These are phyloP conservation scores for Diaporthe ampelina DNA, from an alignment of 2,329 filamentous ascomycete genomes.

Conservation along the genomic window DNA sequence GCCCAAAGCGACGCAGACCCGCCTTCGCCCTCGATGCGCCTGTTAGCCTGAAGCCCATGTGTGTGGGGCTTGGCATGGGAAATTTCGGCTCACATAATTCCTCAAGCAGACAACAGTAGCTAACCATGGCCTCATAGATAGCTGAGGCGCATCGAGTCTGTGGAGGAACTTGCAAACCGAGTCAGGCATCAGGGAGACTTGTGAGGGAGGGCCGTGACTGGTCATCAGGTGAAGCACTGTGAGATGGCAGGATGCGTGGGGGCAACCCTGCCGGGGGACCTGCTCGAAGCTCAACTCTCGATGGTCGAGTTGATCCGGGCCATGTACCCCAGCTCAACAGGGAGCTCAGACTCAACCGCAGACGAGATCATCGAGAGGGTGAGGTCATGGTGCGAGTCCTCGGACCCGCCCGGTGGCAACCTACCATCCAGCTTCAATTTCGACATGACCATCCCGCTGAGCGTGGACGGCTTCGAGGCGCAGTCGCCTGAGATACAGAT, in stretches of 20 bases:
- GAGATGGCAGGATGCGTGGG: slow-evolving; percentile 13
- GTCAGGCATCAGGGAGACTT: not conserved
- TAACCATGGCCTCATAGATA: not conserved
- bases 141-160: not conserved
- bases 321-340: slow-evolving; percentile 36
- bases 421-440: slow-evolving; percentile 31
- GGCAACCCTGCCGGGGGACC: slow-evolving; percentile 22
- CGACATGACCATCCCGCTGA: slow-evolving; percentile 32
- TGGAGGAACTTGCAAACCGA: not conserved
- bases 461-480: not conserved
- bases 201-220: not conserved
- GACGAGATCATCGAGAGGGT: slow-evolving; percentile 9
- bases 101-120: not conserved
- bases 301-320: slow-evolving; percentile 40
- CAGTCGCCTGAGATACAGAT: slow-evolving; percentile 31
- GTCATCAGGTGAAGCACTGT: slow-evolving; percentile 44
- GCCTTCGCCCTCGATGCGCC: not conserved
- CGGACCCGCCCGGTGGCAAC: not conserved
- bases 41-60: not conserved
- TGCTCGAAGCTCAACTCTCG: slow-evolving; percentile 39
- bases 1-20: not conserved
- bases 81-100: slow-evolving; percentile 25
- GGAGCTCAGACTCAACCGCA: not conserved
- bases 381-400: slow-evolving; percentile 35
- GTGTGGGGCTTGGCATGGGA: slow-evolving; percentile 11